Base-by-base conservation (phyloP, 2,329 filamentous ascomycete genomes). In the Alternaria sp. region DNA sequence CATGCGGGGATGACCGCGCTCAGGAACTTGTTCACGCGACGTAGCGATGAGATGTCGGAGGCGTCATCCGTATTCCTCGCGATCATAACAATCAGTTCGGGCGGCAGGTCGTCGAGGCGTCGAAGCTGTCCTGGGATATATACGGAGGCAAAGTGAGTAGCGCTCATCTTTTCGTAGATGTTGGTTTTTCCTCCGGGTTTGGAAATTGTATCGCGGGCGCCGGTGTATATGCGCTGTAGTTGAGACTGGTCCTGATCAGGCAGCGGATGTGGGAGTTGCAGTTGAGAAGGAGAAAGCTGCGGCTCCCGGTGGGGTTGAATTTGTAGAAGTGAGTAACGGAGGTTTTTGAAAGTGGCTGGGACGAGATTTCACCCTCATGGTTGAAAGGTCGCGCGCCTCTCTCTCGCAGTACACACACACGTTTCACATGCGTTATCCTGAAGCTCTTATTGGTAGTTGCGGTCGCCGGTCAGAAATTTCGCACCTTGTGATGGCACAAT, bases 41-140 rank as follows among this genome's bases (percentile, higher is more conserved):
- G 37, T 41, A 41, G 37, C 37, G 37, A 41, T 41, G 37, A 41
- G n/a, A 41, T 41, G 37, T 41, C 37, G 37, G 37, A 41, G 37
- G 37, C n/a, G 37, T 41, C 15, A 18, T 41, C 18, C 8, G 37
- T 41, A 18, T 18, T 41, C 37, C 37, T 41, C 37, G 37, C 37
- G 37, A 18, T 33, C 49, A 53, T 53, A 30, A 53, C 25, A 33
- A 33, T 28, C 12, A 53, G 15, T n/a, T 53, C 25, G 26, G 25
- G 26, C n/a, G 49, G 15, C 25, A 11, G 20, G 33, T 18, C 8
- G 18, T 12, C 82, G 78, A 3, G 37, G 37, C 37, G 37, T 41
- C 37, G 37, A 18, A 18, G 37, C 37, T 41, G 37, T 18, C 37
- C 37, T 18, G 37, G 37, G 37, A 10, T 41, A 41, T 11, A 41